Evolutionary conservation across 768 basidiomycete genomes (phyloP).

Genomic region (Boletus sp.): DNA sequence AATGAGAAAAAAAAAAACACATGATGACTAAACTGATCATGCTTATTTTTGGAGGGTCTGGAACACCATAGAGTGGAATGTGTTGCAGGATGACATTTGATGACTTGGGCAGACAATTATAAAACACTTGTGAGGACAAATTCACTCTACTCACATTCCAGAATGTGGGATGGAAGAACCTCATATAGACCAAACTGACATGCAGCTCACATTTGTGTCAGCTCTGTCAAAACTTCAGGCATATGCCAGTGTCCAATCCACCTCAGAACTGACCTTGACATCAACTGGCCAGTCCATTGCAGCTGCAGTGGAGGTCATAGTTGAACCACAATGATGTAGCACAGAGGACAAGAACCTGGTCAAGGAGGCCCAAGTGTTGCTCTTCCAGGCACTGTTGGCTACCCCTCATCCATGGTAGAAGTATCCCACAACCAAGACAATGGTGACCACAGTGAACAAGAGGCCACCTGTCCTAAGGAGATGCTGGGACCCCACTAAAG

Average conservation of each 20-base stretch:
- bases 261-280: neutral
- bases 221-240: neutral
- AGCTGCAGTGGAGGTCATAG: neutral
- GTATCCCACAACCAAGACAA: conserved; percentile 15
- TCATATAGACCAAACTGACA: conserved; percentile 22
- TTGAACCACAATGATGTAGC: neutral
- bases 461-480: conserved; percentile 14
- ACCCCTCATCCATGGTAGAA: conserved; percentile 9
- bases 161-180: conserved; percentile 18
- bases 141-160: conserved; percentile 15
- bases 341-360: neutral
- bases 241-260: neutral
- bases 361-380: conserved; percentile 5
- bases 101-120: neutral
- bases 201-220: conserved; percentile 6
- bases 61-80: conserved; percentile 6
- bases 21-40: too few species aligned
- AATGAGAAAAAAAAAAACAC: too few species aligned
- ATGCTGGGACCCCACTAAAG: neutral
- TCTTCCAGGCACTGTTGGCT: neutral
- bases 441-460: conserved; percentile 9
- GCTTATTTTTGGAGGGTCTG: too few species aligned
- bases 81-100: conserved; percentile 16
- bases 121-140: neutral
- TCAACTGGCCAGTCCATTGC: neutral